These are phyloP conservation scores for Globisporangium iwayamae DNA, from an alignment of 352 stramenopile genomes.

Conservation along the genomic window DNA sequence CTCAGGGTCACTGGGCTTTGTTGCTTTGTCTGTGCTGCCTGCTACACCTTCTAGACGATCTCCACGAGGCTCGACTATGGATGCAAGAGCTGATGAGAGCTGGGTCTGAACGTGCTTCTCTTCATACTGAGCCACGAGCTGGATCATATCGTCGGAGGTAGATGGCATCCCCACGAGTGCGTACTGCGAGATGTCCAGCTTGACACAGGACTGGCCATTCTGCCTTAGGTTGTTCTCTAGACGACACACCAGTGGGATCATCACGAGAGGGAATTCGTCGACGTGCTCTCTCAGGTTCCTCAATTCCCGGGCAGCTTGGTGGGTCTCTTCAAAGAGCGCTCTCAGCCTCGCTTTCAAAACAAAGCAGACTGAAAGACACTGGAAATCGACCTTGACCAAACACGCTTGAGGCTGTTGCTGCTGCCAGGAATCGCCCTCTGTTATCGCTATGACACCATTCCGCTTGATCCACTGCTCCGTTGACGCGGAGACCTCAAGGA, in stretches of 20 bases:
- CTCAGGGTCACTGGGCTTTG: neutral
- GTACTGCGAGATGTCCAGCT: neutral
- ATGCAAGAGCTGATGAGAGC: slow-evolving; percentile 3
- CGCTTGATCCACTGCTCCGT: slow-evolving; percentile 5
- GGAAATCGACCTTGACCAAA: neutral
- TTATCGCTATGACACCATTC: neutral
- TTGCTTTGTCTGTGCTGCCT: neutral
- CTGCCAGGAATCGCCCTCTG: too few species aligned
- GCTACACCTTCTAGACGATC: neutral
- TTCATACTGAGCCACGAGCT: slow-evolving; percentile 17
- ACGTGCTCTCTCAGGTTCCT: neutral
- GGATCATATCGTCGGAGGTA: slow-evolving; percentile 11
- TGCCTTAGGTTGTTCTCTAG: neutral
- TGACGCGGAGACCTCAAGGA: slow-evolving; percentile 11
- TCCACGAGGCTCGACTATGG: neutral
- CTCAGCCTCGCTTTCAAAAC: slow-evolving; percentile 3
- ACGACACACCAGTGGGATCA: slow-evolving; percentile 9
- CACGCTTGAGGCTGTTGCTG: neutral
- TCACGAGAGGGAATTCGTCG: neutral
- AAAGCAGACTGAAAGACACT: slow-evolving; percentile 6
- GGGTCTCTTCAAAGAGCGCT: neutral
- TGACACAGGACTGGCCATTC: neutral
- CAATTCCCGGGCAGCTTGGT: neutral
- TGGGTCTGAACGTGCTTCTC: slow-evolving; percentile 1
- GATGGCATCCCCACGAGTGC: slow-evolving; percentile 11